Evolutionary conservation across 2,329 filamentous ascomycete genomes (phyloP).

Genomic region (Furcasterigmium furcatum): DNA sequence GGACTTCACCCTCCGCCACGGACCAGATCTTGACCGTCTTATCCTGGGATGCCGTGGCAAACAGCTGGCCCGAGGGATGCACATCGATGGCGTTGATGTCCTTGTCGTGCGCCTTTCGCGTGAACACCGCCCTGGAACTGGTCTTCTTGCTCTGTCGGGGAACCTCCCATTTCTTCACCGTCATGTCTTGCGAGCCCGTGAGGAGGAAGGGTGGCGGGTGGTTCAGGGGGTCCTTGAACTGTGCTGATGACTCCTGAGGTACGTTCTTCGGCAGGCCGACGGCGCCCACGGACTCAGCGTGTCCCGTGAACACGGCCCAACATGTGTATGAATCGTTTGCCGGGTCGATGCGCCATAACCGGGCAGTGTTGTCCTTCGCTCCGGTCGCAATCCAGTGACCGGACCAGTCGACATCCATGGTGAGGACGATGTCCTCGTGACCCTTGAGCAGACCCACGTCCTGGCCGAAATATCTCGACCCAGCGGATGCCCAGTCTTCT

Average conservation of each 20-base stretch:
- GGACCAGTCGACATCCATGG: conserved; percentile 92
- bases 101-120: conserved; percentile 95
- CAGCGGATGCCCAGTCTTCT: conserved; percentile 13
- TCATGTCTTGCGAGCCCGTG: conserved; percentile 93
- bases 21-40: conserved; percentile 98
- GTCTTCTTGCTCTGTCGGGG: conserved; percentile 47
- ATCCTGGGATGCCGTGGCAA: conserved; percentile 95
- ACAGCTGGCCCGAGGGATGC: conserved; percentile 70
- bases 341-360: conserved; percentile 84
- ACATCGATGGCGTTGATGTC: conserved; percentile 95
- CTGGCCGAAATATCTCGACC: conserved; percentile 72
- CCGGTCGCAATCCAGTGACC: conserved; percentile 95
- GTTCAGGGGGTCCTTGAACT: conserved; percentile 69
- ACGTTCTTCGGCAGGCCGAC: conserved; percentile 73
- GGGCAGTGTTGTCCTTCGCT: conserved; percentile 93
- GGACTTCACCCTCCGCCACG: conserved; percentile 80
- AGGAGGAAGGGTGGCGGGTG: conserved; percentile 82
- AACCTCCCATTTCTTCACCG: conserved; percentile 91
- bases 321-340: conserved; percentile 73
- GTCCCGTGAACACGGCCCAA: conserved; percentile 80
- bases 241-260: conserved; percentile 66
- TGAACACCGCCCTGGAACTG: conserved; percentile 70
- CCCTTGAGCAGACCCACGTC: conserved; percentile 84
- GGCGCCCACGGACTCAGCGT: conserved; percentile 90
- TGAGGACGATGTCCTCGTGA: conserved; percentile 94